Percentiles rank a stretch among this genome's conserved stretches.
These are phyloP conservation scores for Aspergillus heteromorphus DNA, from an alignment of 495 filamentous ascomycete species.

Conservation along the genomic window DNA sequence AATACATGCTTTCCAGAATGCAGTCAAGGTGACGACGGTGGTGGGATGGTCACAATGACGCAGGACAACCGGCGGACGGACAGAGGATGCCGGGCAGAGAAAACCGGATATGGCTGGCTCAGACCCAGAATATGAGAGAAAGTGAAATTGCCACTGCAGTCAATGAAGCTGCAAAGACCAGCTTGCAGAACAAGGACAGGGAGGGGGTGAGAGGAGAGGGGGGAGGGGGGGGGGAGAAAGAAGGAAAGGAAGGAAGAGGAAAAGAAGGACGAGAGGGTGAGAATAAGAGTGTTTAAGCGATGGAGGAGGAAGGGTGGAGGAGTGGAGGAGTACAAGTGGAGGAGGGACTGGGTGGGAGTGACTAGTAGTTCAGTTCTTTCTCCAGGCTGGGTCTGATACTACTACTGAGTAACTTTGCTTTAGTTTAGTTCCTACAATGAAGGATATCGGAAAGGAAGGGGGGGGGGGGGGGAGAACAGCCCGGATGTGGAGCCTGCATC, in stretches of 20 bases:
- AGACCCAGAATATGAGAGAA: background rate
- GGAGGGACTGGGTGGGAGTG: background rate
- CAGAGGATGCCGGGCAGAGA: background rate
- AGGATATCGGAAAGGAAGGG: conserved; percentile 8
- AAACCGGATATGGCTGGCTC: background rate
- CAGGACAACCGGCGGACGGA: conserved; percentile 5
- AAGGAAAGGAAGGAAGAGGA: conserved; percentile 5
- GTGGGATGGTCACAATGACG: conserved; percentile 13
- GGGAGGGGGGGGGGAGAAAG: conserved; percentile 2
- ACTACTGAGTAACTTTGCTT: background rate
- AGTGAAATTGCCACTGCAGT: conserved; percentile 2
- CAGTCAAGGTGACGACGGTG: background rate
- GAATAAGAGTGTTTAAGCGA: background rate
- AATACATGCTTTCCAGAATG: conserved; percentile 31
- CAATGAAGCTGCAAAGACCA: conserved; percentile 22
- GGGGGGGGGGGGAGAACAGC: background rate
- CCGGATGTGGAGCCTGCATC: conserved; percentile 9
- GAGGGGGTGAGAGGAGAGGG: conserved; percentile 8
- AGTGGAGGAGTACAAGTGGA: background rate
- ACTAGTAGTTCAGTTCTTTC: background rate
- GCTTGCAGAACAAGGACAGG: conserved; percentile 24
- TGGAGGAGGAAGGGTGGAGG: conserved; percentile 10
- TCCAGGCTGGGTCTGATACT: background rate
- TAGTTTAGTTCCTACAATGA: background rate
- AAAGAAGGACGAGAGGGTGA: conserved; percentile 8